Conservation (phyloP, 495 filamentous ascomycete genomes). For the Chaetomium cochliodes region DNA sequence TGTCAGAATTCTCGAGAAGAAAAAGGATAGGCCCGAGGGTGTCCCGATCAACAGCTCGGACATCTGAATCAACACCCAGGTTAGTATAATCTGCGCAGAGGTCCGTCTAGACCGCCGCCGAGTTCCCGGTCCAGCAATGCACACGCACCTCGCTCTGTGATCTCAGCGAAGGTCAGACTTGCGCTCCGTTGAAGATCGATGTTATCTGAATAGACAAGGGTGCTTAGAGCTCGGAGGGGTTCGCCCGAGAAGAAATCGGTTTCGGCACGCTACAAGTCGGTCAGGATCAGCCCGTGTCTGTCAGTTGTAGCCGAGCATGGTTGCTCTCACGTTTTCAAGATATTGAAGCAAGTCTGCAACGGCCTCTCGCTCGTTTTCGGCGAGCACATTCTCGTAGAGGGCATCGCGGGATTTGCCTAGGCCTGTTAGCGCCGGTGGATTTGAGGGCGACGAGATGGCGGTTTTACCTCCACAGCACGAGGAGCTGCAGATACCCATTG, state of each 20-base stretch:
- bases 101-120: background rate
- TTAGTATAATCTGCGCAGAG: slow-evolving; percentile 24
- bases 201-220: slow-evolving; percentile 96
- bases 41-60: slow-evolving; percentile 89
- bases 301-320: background rate
- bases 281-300: slow-evolving; percentile 29
- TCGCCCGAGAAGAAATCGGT: slow-evolving; percentile 98
- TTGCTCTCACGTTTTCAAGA: slow-evolving; percentile 79
- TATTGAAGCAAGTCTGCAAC: slow-evolving; percentile 94
- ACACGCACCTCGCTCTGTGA: slow-evolving; percentile 89
- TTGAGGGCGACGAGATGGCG: background rate
- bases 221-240: slow-evolving; percentile 90
- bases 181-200: slow-evolving; percentile 97
- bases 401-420: slow-evolving; percentile 85
- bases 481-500: slow-evolving; percentile 45
- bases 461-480: slow-evolving; percentile 43
- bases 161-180: slow-evolving; percentile 97
- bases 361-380: slow-evolving; percentile 94
- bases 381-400: slow-evolving; percentile 90
- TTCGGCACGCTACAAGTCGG: slow-evolving; percentile 67
- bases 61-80: slow-evolving; percentile 59
- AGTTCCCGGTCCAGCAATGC: background rate
- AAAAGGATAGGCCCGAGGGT: slow-evolving; percentile 95
- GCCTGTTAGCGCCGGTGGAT: slow-evolving; percentile 15
- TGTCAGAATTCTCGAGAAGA: slow-evolving; percentile 89